Evolutionary conservation across 345 rosid species (phyloP), one percentile per base, ranked within the genome.

Genomic region (Ceriops zippeliana): DNA sequence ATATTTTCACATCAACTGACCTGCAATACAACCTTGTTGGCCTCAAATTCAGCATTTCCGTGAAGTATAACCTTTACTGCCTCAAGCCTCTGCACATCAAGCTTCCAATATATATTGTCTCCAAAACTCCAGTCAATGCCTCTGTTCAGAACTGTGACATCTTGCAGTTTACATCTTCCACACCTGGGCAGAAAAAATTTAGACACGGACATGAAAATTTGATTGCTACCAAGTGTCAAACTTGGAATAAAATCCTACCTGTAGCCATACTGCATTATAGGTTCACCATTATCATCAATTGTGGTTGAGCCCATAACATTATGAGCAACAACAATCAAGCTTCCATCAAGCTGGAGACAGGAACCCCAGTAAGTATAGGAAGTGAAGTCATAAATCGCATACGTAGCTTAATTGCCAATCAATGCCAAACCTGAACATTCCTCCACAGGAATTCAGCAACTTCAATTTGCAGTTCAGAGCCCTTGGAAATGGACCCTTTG

Each of bases 31-130:
- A 89, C 96, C 56, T 88, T 72, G 63, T 58, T 76, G 56, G 97
- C 98, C 86, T 91, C 96, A 68, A 93, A 86, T 79, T 93, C 98
- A 38, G 97, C 91, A 81, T 89, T 91, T 68, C 98, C 98, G 56
- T 89, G 91, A 61, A 93, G 79, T 58, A 84, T 83, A 73, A 93
- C 74, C 76, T 86, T 91, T 70, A 86, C 72, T 53, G 86, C 81
- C 76, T 86, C 96, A 57, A 82, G 71, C 74, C 93, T 81, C 61
- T 72, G 75, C 62, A 93, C 87, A 67, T 86, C 84, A 78, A 87
- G 92, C 83, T 89, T 87, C 98, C 98, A 93, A 82, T 84, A 93
- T 67, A 86, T 80, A 72, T 91, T 91, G 71, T 86, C 84, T 67
- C 63, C 77, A 66, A 62, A 84, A 62, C 82, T 84, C 98, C 97